Base-by-base conservation (phyloP, 2,329 filamentous ascomycete species). In the Thielaviopsis cerberus region DNA sequence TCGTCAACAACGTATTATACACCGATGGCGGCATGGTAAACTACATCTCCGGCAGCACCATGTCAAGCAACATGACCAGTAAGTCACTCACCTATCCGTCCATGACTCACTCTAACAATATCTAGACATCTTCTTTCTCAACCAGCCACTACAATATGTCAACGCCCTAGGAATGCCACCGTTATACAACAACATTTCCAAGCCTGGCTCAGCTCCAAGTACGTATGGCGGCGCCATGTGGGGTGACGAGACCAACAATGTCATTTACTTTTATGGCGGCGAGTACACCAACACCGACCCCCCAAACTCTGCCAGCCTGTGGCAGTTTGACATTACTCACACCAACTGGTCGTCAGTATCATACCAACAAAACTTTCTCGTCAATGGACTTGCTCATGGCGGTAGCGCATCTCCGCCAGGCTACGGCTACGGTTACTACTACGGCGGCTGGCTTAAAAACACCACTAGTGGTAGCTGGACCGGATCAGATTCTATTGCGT, bases 261-360 rank as follows among this genome's bases (percentile, higher is more conserved):
- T 75, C 51, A 74, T 85, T 54, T 83, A 81, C 64, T 70, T 80
- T 1, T 84, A 77, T 63, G 81, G 81, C 11, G 81, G 81, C 52
- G 76, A 82, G 62, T 80, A 75, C 62, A 78, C 75, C 63, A 66
- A 67, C 59, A 65, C 64, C 15, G 65, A 69, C 26, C 76, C 78
- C 0, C 68, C 71, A 41, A 65, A 72, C 0, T 76, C 77, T 57
- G 68, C 68, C 23, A 52, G 52, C 13, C 72, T 83, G 26, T 80
- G 76, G 68, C 70, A 72, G 4, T 84, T 81, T 67, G 81, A 84
- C 62, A 70, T 76, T 5, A 63, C 81, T 34, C 69, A 77, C 58
- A 69, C 82, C 61, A 68, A 73, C 34, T 84, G 81, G 81, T 72
- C 78, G 52, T 67, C 6, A 71, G 76, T 59, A 71, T 65, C 27